A percentile compares a stretch with the other conserved stretches of the same genome.
Evolutionary conservation across 768 basidiomycete genomes (phyloP).

Genomic region (Tylopilus intermedius): DNA sequence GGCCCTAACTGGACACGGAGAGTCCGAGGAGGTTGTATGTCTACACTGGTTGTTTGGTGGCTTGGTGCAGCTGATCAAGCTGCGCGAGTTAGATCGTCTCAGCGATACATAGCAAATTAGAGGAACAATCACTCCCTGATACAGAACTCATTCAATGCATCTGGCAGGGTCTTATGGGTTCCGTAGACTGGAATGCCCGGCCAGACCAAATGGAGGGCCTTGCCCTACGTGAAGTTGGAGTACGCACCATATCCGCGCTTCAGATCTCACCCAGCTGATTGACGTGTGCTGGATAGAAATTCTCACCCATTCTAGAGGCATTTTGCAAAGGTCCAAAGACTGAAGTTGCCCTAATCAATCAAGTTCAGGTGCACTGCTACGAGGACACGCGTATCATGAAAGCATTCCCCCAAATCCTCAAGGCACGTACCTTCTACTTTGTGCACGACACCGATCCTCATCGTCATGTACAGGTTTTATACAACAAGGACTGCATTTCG

Average conservation of each 20-base stretch:
- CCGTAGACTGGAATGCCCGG: slow-evolving; percentile 83
- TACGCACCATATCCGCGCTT: slow-evolving; percentile 35
- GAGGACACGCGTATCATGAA: slow-evolving; percentile 95
- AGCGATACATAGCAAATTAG: slow-evolving; percentile 65
- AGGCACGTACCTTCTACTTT: slow-evolving; percentile 41
- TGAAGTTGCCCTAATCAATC: slow-evolving; percentile 91
- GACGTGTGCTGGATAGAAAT: slow-evolving; percentile 51
- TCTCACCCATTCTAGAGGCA: slow-evolving; percentile 78
- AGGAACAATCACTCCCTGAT: slow-evolving; percentile 80
- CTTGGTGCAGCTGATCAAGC: slow-evolving; percentile 6
- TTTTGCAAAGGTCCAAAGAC: slow-evolving; percentile 88
- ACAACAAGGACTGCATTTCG: slow-evolving; percentile 92
- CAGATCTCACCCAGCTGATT: background rate
- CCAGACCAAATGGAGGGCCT: slow-evolving; percentile 90
- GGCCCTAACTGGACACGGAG: slow-evolving; percentile 66
- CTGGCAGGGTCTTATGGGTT: slow-evolving; percentile 87
- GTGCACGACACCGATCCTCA: slow-evolving; percentile 4
- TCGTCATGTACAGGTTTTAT: slow-evolving; percentile 62
- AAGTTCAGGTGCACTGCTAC: slow-evolving; percentile 93
- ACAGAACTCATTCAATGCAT: slow-evolving; percentile 81
- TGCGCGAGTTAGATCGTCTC: slow-evolving; percentile 57
- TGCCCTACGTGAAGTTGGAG: slow-evolving; percentile 83
- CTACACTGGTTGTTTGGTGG: background rate
- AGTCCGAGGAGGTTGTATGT: slow-evolving; percentile 63
- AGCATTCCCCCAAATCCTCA: slow-evolving; percentile 91